Base-by-base conservation (phyloP, 805 yeast species). In the Kuraishia ogatae region DNA sequence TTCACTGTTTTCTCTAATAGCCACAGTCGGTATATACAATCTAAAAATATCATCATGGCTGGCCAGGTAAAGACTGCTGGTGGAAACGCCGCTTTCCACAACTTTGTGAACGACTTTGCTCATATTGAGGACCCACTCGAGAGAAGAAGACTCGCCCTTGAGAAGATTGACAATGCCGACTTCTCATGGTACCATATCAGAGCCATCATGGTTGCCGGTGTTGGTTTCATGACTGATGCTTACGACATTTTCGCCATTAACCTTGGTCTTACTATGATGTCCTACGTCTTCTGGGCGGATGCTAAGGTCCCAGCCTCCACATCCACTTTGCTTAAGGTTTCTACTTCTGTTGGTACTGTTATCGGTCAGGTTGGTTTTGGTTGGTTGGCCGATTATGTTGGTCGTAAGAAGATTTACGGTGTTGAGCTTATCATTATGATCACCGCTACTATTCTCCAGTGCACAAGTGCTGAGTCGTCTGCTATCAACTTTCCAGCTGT, bases 321-420 rank as follows among this genome's bases (percentile, higher is more conserved):
- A 54, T 69, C 74, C 56, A 89, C 96, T 56, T 74, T 89, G 61
- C 71, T 90, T 61, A 90, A 90, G 74, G 92, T 87, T 54, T 88
- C 96, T 53, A 90, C 97, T 23, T 89, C 96, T 52, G 96, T 89
- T 55, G 97, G 97, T 74, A 90, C 97, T 49, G 96, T 90, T 61
- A 80, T 91, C 66, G 97, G 97, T 65, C 97, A 91, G 75, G 67
- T 90, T 53, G 82, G 87, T 57, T 91, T 90, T 64, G 97, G 97
- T 74, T 75, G 80, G 66, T 63, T 86, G 60, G 96, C 93, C 58
- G 97, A 90, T 77, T 68, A 73, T 28, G 75, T 86, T 57, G 97
- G 97, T 62, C 84, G 97, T 76, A 90, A 91, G 74, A 83, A 80
- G 67, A 82, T 90, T 67, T 90, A 91, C 71, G 97, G 97, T 76